phyloP scores from a whole-genome alignment of 2,329 filamentous ascomycete genomes.

The Colletotrichum spaethianum region DNA sequence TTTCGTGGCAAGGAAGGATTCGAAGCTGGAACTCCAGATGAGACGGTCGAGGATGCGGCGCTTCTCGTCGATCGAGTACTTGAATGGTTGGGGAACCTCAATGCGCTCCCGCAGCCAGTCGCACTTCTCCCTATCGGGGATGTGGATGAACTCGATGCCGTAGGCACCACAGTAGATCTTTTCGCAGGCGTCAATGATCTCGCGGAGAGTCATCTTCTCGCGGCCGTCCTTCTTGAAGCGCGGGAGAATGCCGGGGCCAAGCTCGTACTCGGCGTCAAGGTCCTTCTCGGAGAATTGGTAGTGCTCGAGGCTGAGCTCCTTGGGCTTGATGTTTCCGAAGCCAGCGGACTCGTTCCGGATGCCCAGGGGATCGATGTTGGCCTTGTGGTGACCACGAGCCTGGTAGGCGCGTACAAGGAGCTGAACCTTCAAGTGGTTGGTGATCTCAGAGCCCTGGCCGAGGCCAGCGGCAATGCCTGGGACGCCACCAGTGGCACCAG shows the following conservation, averaged over 20 bases:
- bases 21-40: conserved; percentile 99
- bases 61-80: conserved; percentile 98
- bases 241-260: conserved; percentile 95
- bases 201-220: conserved; percentile 96
- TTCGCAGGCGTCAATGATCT: conserved; percentile 95
- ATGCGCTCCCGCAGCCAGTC: conserved; percentile 97
- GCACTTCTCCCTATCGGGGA: conserved; percentile 96
- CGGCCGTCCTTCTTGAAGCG: conserved; percentile 90
- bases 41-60: conserved; percentile 95
- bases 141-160: conserved; percentile 98
- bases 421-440: conserved; percentile 98
- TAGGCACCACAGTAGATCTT: conserved; percentile 98
- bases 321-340: conserved; percentile 89
- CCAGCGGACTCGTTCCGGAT: conserved; percentile 89
- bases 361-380: conserved; percentile 94
- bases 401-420: conserved; percentile 97
- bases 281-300: conserved; percentile 97
- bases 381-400: conserved; percentile 97
- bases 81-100: conserved; percentile 94
- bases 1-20: conserved; percentile 94
- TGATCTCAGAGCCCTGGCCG: conserved; percentile 82
- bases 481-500: conserved; percentile 83
- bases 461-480: conserved; percentile 80
- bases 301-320: conserved; percentile 92
- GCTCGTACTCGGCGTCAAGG: conserved; percentile 89